Evolutionary conservation across 202 grass and related monocot genomes (phyloP).

Genomic region (Schoenoplectus triqueter): DNA sequence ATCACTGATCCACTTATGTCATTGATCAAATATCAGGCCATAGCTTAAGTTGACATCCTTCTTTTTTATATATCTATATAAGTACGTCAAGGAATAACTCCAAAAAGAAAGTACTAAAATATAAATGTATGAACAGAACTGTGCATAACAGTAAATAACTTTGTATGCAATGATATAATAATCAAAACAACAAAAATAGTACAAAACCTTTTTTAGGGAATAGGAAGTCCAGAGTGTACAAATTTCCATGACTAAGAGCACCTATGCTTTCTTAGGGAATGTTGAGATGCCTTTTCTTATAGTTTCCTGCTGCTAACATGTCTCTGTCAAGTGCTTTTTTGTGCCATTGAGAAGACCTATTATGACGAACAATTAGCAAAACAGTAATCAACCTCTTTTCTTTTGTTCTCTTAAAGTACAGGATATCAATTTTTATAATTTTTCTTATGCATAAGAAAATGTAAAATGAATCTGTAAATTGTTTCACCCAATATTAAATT

Average conservation of each 20-base stretch:
- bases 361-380: not conserved
- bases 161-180: not conserved
- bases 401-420: not conserved
- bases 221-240: not conserved
- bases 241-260: no score
- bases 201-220: not conserved
- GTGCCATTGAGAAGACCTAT: not conserved
- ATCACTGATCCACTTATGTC: not conserved
- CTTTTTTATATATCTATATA: not conserved
- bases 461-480: not conserved
- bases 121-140: not conserved
- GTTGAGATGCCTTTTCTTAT: not conserved
- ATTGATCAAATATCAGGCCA: not conserved
- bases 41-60: not conserved
- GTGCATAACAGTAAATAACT: not conserved
- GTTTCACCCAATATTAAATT: not conserved
- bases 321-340: not conserved
- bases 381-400: not conserved
- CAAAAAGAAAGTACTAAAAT: slow-evolving; percentile 3
- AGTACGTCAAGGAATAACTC: not conserved
- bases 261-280: not conserved
- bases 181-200: not conserved
- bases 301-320: not conserved
- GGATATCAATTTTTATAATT: not conserved
- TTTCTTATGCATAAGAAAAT: not conserved